A percentile compares a stretch with the other conserved stretches of the same genome.
Evolutionary conservation across 345 rosid species (phyloP).

Genomic region (Turnera subulata): DNA sequence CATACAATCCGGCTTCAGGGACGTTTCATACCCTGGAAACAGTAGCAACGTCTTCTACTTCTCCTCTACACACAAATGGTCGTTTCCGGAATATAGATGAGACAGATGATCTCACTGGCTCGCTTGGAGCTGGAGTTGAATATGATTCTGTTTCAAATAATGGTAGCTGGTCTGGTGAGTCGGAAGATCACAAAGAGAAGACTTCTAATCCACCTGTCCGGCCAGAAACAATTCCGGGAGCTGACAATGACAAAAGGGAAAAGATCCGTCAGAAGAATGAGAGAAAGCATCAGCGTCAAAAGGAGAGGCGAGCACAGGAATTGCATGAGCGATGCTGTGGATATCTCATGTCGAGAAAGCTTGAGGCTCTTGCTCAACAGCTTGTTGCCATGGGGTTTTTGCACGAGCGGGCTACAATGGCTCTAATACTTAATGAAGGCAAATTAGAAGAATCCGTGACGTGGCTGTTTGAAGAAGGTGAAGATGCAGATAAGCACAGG

Average conservation of each 20-base stretch:
- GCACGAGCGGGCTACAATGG: conserved; percentile 76
- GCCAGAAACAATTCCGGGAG: conserved; percentile 63
- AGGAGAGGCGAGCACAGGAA: conserved; percentile 85
- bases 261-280: conserved; percentile 87
- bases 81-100: conserved; percentile 72
- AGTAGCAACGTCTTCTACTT: conserved; percentile 39
- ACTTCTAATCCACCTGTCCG: conserved; percentile 31
- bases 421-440: conserved; percentile 83
- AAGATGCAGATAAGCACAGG: conserved; percentile 50
- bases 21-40: conserved; percentile 71
- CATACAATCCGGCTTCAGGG: conserved; percentile 67
- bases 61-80: conserved; percentile 52
- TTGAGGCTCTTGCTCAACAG: conserved; percentile 77
- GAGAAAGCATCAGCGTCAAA: conserved; percentile 90
- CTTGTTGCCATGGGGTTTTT: conserved; percentile 85
- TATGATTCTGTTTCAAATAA: conserved; percentile 80
- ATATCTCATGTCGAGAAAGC: conserved; percentile 86
- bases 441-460: conserved; percentile 80
- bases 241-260: conserved; percentile 78
- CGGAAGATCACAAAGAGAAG: conserved; percentile 89
- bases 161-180: conserved; percentile 92
- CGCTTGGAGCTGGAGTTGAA: conserved; percentile 48
- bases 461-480: conserved; percentile 76
- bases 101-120: conserved; percentile 47
- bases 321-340: conserved; percentile 69